Conservation (phyloP, 1,284 basidiomycete genomes). For the Marasmius oreades region DNA sequence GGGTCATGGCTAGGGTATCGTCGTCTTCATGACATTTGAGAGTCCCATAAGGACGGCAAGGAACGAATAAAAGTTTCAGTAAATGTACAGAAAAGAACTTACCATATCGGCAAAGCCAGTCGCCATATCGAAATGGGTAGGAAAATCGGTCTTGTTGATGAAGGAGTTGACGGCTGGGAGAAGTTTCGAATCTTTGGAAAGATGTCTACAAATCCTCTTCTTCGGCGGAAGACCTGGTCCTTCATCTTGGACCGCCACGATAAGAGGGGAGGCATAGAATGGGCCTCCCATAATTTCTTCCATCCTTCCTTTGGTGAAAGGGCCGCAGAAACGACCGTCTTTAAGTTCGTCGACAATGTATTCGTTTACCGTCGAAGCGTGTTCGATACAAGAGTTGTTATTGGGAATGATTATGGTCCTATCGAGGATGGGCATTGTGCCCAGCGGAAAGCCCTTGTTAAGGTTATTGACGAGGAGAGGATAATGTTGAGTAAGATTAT, state of each 20-base stretch:
- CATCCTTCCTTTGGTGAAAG: constrained; percentile 6
- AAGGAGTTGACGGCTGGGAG: neutral
- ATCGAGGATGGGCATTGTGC: too few relatives aligned
- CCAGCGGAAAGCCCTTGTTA: too few relatives aligned
- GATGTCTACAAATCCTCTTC: constrained; percentile 12
- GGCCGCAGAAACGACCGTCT: constrained; percentile 11
- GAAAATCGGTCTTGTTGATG: constrained; percentile 4
- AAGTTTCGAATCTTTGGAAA: constrained; percentile 1
- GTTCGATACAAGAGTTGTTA: constrained; percentile 4
- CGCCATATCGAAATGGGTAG: too few relatives aligned
- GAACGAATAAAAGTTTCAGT: neutral
- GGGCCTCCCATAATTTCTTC: constrained; percentile 8
- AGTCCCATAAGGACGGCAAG: neutral
- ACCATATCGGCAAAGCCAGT: neutral
- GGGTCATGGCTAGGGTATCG: neutral
- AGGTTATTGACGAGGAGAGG: constrained; percentile 1
- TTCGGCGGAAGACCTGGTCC: too few relatives aligned
- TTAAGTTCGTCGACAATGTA: constrained; percentile 9
- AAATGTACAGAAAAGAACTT: constrained; percentile 13
- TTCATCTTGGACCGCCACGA: constrained; percentile 11
- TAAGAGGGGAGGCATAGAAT: constrained; percentile 11
- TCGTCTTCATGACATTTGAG: neutral
- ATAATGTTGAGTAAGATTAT: neutral
- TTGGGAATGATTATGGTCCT: constrained; percentile 10
- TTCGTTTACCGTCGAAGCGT: constrained; percentile 1